phyloP scores from a whole-genome alignment of 352 stramenopile species.

The Phytopythium delawarense region DNA sequence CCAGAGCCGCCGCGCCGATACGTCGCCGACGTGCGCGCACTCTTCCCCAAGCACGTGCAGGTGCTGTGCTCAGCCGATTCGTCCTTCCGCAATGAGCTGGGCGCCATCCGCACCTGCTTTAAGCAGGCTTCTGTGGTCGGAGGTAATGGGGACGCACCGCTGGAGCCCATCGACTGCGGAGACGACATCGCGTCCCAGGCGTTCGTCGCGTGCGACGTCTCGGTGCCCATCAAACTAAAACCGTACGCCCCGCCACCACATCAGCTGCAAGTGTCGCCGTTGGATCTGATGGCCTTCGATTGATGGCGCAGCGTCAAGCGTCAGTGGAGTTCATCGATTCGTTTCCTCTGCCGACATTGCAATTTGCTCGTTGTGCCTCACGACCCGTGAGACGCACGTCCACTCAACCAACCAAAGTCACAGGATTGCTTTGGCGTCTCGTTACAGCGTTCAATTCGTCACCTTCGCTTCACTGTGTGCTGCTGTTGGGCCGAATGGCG shows the following conservation, averaged over 20 bases:
- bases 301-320: neutral
- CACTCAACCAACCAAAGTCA: neutral
- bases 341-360: neutral
- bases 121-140: conserved; percentile 11
- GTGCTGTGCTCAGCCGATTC: conserved; percentile 34
- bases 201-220: conserved; percentile 22
- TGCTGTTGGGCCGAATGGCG: conserved; percentile 49
- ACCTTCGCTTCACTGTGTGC: neutral
- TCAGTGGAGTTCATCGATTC: neutral
- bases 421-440: neutral
- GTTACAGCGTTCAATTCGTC: neutral
- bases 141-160: conserved; percentile 4
- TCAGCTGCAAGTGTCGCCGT: conserved; percentile 2
- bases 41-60: conserved; percentile 32
- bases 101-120: conserved; percentile 39
- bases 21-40: conserved; percentile 20
- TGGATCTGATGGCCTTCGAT: neutral
- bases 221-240: conserved; percentile 14
- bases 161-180: conserved; percentile 25
- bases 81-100: conserved; percentile 22
- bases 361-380: neutral
- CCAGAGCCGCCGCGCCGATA: conserved; percentile 16
- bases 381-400: neutral
- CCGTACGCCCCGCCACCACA: conserved; percentile 2
- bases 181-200: conserved; percentile 11